Evolutionary conservation across 257 asterid species (phyloP), one percentile per base, ranked within the genome.

Genomic region (Nicotiana noctiflora): DNA sequence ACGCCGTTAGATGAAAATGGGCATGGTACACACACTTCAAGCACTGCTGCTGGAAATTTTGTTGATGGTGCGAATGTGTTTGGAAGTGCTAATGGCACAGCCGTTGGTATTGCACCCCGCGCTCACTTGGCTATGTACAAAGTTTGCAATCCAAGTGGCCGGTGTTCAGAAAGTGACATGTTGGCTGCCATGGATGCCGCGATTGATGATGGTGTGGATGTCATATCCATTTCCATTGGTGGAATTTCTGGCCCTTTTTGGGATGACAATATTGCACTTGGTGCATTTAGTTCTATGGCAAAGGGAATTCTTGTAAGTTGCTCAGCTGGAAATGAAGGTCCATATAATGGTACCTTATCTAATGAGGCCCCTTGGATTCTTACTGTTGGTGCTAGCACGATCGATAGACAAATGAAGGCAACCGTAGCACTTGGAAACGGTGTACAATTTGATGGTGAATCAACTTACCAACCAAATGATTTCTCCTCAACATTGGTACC

Each of bases 331-430:
- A 80, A 65, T 65, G 37, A 0, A 3, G 82, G 82, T 37, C 82
- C 82, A 31, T 0, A 2, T 27, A 44, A 29, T 27, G 64, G 55
- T 8, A 23, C 66, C 49, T 25, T 80, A 65, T 65, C 82, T 21
- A 80, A 80, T 65, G 82, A 80, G 19, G 78, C 82, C 53, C 82
- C 82, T 29, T 80, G 82, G 82, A 51, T 80, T 29, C 52, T 80
- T 18, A 80, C 82, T n/a, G 82, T 80, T 4, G 82, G 82, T 80
- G 82, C 82, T 62, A 65, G 82, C 82, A 80, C 82, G 19, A 21
- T 6, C 3, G 82, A 80, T 65, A 80, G 82, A 65, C 32, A 80
- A 61, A n/a, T 80, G 6, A 65, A 55, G 77, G 77, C 78, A 29
- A 65, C 78, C 0, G 66, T 65, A 8, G 53, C 61, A 51, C 61